Percentiles rank a stretch among this genome's conserved stretches.
These are phyloP conservation scores for Aspergillus fumigatus DNA, from an alignment of 2,329 filamentous ascomycete species.

Conservation along the genomic window DNA sequence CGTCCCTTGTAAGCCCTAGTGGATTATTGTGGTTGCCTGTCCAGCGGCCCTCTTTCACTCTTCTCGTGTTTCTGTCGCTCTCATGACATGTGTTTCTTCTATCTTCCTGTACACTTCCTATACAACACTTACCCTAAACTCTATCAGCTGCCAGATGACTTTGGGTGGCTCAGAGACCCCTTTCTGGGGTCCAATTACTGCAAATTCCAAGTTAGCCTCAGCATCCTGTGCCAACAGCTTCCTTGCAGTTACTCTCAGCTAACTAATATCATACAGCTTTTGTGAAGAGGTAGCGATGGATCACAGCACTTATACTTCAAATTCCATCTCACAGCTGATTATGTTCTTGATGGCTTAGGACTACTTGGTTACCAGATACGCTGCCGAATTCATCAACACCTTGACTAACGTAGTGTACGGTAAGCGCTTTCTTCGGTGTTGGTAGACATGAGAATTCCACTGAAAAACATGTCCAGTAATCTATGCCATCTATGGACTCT, in stretches of 20 bases:
- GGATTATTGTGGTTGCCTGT: neutral
- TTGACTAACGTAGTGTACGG: neutral
- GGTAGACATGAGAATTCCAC: neutral
- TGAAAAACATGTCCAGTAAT: conserved; percentile 6
- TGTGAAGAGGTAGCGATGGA: neutral
- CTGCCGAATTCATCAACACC: neutral
- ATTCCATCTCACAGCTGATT: no score
- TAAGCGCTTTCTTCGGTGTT: neutral
- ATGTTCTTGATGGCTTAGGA: neutral
- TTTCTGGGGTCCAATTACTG: neutral
- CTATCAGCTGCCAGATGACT: neutral
- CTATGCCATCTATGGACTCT: conserved; percentile 19
- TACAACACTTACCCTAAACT: neutral
- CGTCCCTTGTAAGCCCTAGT: neutral
- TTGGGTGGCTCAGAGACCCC: neutral
- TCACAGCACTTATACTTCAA: no score
- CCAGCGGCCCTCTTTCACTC: neutral
- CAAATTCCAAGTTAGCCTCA: neutral
- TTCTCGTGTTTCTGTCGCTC: neutral
- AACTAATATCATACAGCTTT: neutral
- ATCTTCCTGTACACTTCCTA: neutral
- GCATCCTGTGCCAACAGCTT: neutral
- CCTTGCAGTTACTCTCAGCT: neutral
- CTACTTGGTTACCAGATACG: neutral
- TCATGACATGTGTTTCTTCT: neutral